Base-by-base conservation (phyloP, 179 eudicot genomes). In the Corrigiola litoralis region DNA sequence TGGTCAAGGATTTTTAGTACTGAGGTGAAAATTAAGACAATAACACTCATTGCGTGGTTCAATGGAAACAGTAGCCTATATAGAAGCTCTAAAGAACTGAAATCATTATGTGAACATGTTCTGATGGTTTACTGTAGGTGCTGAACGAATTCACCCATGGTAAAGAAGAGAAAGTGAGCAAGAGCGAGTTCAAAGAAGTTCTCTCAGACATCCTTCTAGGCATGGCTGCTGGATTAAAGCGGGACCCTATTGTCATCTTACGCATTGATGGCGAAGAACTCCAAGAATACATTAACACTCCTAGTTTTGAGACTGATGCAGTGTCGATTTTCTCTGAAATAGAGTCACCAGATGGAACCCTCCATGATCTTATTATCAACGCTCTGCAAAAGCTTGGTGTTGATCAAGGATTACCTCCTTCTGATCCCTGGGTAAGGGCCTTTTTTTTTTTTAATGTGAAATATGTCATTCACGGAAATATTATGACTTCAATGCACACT, bases 251-350 rank as follows among this genome's bases (percentile, higher is more conserved):
- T 58, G 87, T 92, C 44, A 90, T 92, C 62, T 86, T 92, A 12
- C 92, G 98, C 9, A 90, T 92, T 5, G 98, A 92, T 54, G 98
- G 98, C 2, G 90, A 84, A 70, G 95, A 92, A 50, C 95, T 92
- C 4, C 66, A 53, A 4, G 95, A 90, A 76, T 92, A 84, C 42
- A 63, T 87, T 27, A 72, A 55, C 0, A 52, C 81, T 58, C 76
- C 89, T 2, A 38, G 67, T 54, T 92, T 81, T 40, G 97, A 92
- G 63, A 58, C 81, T 0, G 95, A 92, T 52, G 75, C 79, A 75
- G n/a, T 76, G 17, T 72, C 84, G 0, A 65, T 79, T 25, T 83
- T 75, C 70, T 84, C 87, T 0, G 85, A 90, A 76, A 70, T 82
- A 33, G 76, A 63, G 27, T 58, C 73, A 9, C 67, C 84, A 10